Evolutionary conservation across 495 filamentous ascomycete species (phyloP).

Genomic region (Patellaria atrata): DNA sequence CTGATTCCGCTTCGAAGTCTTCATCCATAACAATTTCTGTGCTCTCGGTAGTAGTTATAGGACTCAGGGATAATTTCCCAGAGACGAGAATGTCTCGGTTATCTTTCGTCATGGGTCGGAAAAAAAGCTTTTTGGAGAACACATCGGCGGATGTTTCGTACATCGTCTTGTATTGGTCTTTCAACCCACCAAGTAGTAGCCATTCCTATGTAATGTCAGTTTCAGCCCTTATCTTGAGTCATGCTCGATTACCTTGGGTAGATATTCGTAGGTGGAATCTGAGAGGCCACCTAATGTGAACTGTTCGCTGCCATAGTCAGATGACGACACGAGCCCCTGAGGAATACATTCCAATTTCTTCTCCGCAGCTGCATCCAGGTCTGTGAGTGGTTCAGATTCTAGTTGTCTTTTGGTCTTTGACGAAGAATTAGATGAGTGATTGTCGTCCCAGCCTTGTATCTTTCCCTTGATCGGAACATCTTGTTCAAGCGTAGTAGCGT

Average conservation of each 20-base stretch:
- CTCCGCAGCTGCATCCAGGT: background rate
- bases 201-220: constrained; percentile 28
- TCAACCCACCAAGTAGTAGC: constrained; percentile 66
- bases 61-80: constrained; percentile 37
- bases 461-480: constrained; percentile 5
- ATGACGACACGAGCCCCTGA: constrained; percentile 21
- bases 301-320: constrained; percentile 19
- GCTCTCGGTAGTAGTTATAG: constrained; percentile 22
- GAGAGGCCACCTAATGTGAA: constrained; percentile 74
- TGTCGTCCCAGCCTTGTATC: constrained; percentile 6
- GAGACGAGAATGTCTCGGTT: constrained; percentile 64
- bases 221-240: constrained; percentile 4
- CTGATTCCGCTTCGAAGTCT: constrained; percentile 42
- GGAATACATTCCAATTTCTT: constrained; percentile 18
- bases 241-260: constrained; percentile 52
- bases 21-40: constrained; percentile 19
- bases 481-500: background rate
- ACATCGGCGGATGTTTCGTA: constrained; percentile 58
- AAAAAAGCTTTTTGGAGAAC: constrained; percentile 64
- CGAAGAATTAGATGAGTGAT: background rate
- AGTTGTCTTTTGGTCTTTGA: background rate
- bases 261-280: constrained; percentile 90
- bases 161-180: constrained; percentile 68
- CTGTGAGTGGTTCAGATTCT: background rate
- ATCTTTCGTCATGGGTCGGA: constrained; percentile 66